A percentile compares a stretch with the other conserved stretches of the same genome.
phyloP scores from a whole-genome alignment of 306 rosid genomes.

The Inga oerstediana region DNA sequence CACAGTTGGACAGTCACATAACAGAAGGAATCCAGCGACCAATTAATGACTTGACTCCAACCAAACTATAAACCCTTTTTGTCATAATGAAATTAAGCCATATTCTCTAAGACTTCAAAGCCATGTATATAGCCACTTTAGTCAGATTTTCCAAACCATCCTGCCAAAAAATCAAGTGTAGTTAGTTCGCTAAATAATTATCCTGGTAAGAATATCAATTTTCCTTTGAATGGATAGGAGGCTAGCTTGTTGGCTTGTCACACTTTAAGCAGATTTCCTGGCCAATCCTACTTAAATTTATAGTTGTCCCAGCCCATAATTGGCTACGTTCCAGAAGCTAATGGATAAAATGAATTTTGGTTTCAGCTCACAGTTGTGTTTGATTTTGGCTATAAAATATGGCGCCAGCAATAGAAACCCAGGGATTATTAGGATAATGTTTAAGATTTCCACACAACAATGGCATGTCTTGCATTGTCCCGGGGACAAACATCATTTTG shows the following conservation, averaged over 20 bases:
- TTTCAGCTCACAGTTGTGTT: neutral
- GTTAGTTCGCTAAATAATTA: neutral
- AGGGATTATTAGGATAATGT: too few species aligned
- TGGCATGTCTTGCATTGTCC: too few species aligned
- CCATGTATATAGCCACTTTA: neutral
- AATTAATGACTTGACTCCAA: neutral
- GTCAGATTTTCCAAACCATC: constrained; percentile 9
- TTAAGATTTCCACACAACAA: too few species aligned
- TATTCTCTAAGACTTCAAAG: neutral
- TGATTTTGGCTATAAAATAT: neutral
- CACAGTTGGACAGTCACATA: neutral
- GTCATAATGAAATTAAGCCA: neutral
- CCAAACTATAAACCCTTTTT: neutral
- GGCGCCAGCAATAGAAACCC: neutral
- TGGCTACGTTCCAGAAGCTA: neutral
- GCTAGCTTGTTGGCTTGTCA: constrained; percentile 4
- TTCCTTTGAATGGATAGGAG: neutral
- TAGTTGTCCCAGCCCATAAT: neutral
- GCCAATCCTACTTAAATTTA: neutral
- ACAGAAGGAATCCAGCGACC: neutral
- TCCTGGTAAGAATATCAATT: neutral
- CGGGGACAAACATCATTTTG: too few species aligned
- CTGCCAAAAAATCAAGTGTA: neutral
- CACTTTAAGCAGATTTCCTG: neutral
- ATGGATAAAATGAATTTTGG: neutral